Conservation (phyloP, 495 filamentous ascomycete species). For the Aspergillus ostianus region DNA sequence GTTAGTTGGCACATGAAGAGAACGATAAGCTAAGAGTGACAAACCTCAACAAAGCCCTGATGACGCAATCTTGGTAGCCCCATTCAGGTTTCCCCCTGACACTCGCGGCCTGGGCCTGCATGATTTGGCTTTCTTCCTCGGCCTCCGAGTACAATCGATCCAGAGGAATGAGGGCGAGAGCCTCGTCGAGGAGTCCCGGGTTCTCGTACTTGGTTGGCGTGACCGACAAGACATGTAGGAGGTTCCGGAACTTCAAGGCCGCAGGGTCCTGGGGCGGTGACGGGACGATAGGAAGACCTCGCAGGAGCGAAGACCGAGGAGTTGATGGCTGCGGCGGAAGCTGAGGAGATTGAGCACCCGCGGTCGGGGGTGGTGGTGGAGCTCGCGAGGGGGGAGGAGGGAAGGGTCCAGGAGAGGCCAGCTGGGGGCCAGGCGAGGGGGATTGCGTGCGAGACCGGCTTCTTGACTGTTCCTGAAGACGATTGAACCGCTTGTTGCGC, state of each 20-base stretch:
- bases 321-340: slow-evolving; percentile 42
- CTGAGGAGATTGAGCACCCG: slow-evolving; percentile 26
- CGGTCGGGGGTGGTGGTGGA: slow-evolving; percentile 38
- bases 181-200: slow-evolving; percentile 92
- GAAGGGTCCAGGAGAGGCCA: slow-evolving; percentile 27
- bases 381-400: slow-evolving; percentile 43
- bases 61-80: slow-evolving; percentile 98
- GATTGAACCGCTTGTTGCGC: slow-evolving; percentile 73
- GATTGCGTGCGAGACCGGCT: slow-evolving; percentile 54
- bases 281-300: slow-evolving; percentile 78
- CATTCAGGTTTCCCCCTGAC: slow-evolving; percentile 84
- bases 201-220: slow-evolving; percentile 96
- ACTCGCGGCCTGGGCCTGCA: slow-evolving; percentile 82
- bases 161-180: slow-evolving; percentile 79
- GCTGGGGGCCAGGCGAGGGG: slow-evolving; percentile 32
- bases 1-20: slow-evolving; percentile 18
- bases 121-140: slow-evolving; percentile 85
- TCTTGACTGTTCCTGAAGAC: slow-evolving; percentile 60
- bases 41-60: slow-evolving; percentile 79
- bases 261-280: slow-evolving; percentile 70
- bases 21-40: slow-evolving; percentile 17
- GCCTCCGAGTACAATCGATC: slow-evolving; percentile 91
- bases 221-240: slow-evolving; percentile 74
- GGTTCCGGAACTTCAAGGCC: slow-evolving; percentile 79
- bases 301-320: slow-evolving; percentile 60